These are phyloP conservation scores for Mediolabrus comicus DNA, from an alignment of 108 stramenopile species.

Conservation along the genomic window DNA sequence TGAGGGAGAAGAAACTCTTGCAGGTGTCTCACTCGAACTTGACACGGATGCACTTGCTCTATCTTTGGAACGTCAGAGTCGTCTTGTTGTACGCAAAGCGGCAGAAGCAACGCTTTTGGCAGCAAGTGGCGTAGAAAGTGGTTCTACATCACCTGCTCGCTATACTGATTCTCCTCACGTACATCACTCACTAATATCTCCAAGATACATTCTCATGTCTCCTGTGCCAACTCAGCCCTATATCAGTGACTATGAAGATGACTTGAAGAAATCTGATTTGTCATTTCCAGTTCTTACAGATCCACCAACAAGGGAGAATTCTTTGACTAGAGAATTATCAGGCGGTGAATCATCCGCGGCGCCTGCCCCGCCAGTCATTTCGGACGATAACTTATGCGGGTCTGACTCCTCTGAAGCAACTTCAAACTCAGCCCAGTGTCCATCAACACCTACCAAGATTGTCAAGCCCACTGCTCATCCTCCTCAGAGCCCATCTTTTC, in stretches of 20 bases:
- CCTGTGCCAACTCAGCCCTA: conserved; percentile 26
- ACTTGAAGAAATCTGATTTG: neutral
- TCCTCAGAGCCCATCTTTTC: conserved; percentile 24
- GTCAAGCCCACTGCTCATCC: neutral
- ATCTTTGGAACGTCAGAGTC: conserved; percentile 77
- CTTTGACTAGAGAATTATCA: neutral
- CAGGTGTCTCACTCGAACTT: conserved; percentile 61
- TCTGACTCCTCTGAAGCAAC: conserved; percentile 28
- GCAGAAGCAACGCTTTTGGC: conserved; percentile 51
- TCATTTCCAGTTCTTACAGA: neutral
- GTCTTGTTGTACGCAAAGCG: conserved; percentile 66
- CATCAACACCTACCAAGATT: conserved; percentile 8
- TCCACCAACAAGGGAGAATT: neutral
- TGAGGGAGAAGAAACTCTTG: conserved; percentile 43
- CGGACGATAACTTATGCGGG: conserved; percentile 2
- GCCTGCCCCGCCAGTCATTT: neutral
- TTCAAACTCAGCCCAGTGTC: neutral
- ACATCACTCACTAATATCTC: conserved; percentile 33
- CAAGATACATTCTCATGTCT: conserved; percentile 45
- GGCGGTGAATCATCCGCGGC: neutral
- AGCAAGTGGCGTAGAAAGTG: conserved; percentile 23
- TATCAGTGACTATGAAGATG: conserved; percentile 20
- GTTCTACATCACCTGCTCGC: neutral
- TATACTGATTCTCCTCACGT: conserved; percentile 22
- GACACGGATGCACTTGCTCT: conserved; percentile 78